Conservation (phyloP, 2,329 filamentous ascomycete genomes). For the Fusarium mangiferae region DNA sequence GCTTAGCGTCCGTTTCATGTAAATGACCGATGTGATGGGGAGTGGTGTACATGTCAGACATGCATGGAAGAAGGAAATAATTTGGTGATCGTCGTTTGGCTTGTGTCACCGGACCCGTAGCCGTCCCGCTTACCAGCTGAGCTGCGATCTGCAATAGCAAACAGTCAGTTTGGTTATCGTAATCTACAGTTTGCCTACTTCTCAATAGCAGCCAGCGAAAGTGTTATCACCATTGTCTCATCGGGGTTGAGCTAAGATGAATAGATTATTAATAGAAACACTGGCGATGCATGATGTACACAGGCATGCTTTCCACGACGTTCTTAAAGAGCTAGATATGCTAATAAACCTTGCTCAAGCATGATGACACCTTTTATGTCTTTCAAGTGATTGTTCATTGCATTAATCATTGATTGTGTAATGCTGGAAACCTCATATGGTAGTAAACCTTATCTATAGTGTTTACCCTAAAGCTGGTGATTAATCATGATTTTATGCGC, state of each 20-base stretch:
- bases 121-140: neutral
- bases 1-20: neutral
- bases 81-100: neutral
- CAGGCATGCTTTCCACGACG: neutral
- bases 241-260: neutral
- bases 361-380: rapidly evolving
- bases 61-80: neutral
- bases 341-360: rapidly evolving
- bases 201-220: neutral
- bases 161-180: rapidly evolving
- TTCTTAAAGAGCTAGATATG: neutral
- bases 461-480: neutral
- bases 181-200: neutral
- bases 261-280: neutral
- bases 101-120: neutral
- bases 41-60: neutral
- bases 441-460: neutral
- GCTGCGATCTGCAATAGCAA: neutral
- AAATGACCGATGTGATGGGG: neutral
- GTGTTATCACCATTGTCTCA: rapidly evolving
- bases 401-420: neutral
- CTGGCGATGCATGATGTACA: rapidly evolving
- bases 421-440: neutral
- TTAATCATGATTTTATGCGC: rapidly evolving
- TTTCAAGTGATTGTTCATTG: neutral